Evolutionary conservation across 805 yeast species (phyloP), one percentile per base, ranked within the genome.

Genomic region (Lipomyces mesembrius): DNA sequence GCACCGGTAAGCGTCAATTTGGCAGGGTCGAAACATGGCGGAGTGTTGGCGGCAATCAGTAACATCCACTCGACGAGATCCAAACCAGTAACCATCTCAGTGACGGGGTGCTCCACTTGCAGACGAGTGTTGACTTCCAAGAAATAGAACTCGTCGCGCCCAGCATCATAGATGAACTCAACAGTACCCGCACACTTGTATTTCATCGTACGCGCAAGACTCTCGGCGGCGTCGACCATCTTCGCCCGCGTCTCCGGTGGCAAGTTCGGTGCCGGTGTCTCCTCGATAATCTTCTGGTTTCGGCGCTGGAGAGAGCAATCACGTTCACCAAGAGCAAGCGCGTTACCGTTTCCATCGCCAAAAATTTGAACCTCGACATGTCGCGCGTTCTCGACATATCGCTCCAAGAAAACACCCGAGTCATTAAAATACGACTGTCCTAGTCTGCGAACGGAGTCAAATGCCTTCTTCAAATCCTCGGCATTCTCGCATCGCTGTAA

Each of bases 31-130:
- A 92, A 91, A 75, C 88, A 91, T 5, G 97, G 97, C 3, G 98
- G 88, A 72, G 84, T 84, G 75, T 91, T 93, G 49, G 96, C 97
- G 43, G 98, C 98, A 76, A 94, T 90, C 73, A 83, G 70, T 70
- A 94, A 81, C 99, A 95, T 95, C 97, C 97, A 92, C 79, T 95
- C 98, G 25, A 94, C 98, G 70, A 94, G 82, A 79, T 94, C 99
- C 62, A 93, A 81, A 2, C 98, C 98, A 22, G 98, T 94, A 53
- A 91, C 97, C 87, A 87, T 83, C 80, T 94, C 99, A 35, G 99
- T 94, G 74, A 95, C 89, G 53, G 98, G 98, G 78, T 94, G 99
- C 81, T 94, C 99, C 59, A 94, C 99, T 79, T 94, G 99, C 73
- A 94, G 84, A 77, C 99, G 88, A 12, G 99, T 96, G 77, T 94